Percentiles rank a stretch among this genome's conserved stretches.
Evolutionary conservation across 1,284 basidiomycete species (phyloP).

Genomic region (Anthracocystis panici-leucophaei): DNA sequence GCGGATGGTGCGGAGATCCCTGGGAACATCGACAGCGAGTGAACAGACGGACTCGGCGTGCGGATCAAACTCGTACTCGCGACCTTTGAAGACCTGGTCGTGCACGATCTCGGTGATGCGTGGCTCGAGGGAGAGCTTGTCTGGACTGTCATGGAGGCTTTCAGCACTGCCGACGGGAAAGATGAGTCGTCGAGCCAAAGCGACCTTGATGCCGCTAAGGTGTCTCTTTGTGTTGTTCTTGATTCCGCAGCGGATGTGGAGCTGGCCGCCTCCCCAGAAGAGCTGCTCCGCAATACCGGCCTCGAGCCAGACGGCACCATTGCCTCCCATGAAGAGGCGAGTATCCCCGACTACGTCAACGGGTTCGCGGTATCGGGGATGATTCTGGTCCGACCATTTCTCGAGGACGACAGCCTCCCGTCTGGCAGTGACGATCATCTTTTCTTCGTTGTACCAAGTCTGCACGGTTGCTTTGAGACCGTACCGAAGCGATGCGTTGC

Average conservation of each 20-base stretch:
- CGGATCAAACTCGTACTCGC: slow-evolving; percentile 61
- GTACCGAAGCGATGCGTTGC: slow-evolving; percentile 61
- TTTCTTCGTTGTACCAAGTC: slow-evolving; percentile 61
- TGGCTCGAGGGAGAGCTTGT: slow-evolving; percentile 54
- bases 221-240: slow-evolving; percentile 65
- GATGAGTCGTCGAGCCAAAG: slow-evolving; percentile 57
- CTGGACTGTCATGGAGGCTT: slow-evolving; percentile 45
- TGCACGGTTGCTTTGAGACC: slow-evolving; percentile 61
- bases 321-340: slow-evolving; percentile 65
- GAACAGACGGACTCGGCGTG: slow-evolving; percentile 55
- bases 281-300: slow-evolving; percentile 56
- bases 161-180: slow-evolving; percentile 55
- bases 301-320: slow-evolving; percentile 64
- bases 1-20: slow-evolving; percentile 59
- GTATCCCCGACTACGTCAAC: slow-evolving; percentile 62
- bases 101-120: slow-evolving; percentile 62
- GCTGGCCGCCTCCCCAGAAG: slow-evolving; percentile 57
- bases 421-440: slow-evolving; percentile 55
- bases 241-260: slow-evolving; percentile 57
- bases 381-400: slow-evolving; percentile 55
- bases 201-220: slow-evolving; percentile 58
- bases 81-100: slow-evolving; percentile 59
- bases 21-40: slow-evolving; percentile 58
- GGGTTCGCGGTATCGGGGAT: slow-evolving; percentile 49
- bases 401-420: slow-evolving; percentile 62